Percentiles rank a stretch among this genome's conserved stretches.
Evolutionary conservation across 495 filamentous ascomycete species (phyloP).

Genomic region (Penicillium cosmopolitanum): DNA sequence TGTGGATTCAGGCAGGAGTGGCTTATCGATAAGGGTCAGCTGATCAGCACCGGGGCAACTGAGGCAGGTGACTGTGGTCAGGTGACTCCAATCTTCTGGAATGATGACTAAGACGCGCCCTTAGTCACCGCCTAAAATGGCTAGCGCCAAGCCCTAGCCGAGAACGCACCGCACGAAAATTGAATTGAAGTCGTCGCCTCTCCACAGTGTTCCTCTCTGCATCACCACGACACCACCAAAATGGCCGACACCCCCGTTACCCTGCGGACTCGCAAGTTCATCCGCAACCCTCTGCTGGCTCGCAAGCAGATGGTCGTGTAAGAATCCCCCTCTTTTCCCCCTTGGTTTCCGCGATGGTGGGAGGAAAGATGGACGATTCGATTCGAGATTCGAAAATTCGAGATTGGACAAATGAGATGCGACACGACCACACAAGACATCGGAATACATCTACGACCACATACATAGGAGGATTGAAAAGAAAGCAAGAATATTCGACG

Average conservation of each 20-base stretch:
- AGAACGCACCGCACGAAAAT: slow-evolving; percentile 48
- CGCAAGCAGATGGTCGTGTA: slow-evolving; percentile 99
- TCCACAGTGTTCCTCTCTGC: slow-evolving; percentile 29
- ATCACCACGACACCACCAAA: slow-evolving; percentile 53
- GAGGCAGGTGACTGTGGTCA: too few species aligned
- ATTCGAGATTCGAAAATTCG: background rate
- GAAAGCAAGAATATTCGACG: background rate
- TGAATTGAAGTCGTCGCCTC: slow-evolving; percentile 34
- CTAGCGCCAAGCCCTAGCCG: slow-evolving; percentile 46
- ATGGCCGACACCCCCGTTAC: slow-evolving; percentile 95
- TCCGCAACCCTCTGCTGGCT: slow-evolving; percentile 96
- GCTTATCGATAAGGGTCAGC: too few species aligned
- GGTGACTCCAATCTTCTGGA: background rate
- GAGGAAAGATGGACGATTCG: slow-evolving; percentile 22
- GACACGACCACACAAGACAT: background rate
- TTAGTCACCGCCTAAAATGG: slow-evolving; percentile 13
- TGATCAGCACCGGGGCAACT: too few species aligned
- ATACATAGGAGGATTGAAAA: background rate
- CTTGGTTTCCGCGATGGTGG: slow-evolving; percentile 16
- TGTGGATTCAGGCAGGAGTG: background rate
- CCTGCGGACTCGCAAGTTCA: slow-evolving; percentile 99
- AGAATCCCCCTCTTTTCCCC: slow-evolving; percentile 41
- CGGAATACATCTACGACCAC: background rate
- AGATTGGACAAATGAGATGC: slow-evolving; percentile 10
- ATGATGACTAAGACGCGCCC: background rate